These are phyloP conservation scores for Aegilops tauschii DNA, from an alignment of 176 grass and related monocot genomes.

Conservation along the genomic window DNA sequence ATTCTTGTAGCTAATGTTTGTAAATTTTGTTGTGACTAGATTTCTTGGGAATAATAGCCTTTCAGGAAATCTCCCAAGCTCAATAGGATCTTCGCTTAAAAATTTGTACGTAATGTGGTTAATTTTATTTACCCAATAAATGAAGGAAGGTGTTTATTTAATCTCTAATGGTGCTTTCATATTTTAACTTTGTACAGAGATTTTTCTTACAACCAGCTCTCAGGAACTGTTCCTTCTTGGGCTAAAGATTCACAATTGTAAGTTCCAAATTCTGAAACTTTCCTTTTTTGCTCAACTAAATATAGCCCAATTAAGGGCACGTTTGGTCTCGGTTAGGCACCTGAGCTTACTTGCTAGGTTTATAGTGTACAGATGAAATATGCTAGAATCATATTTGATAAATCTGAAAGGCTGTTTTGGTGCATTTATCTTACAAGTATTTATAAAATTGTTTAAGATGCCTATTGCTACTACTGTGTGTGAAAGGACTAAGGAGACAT, in stretches of 20 bases:
- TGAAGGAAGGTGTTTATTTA: not conserved
- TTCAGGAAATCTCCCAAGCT: constrained; percentile 64
- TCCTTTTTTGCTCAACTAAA: not conserved
- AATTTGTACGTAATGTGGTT: constrained; percentile 48
- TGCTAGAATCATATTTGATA: not conserved
- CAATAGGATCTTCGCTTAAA: constrained; percentile 38
- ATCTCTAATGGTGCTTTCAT: not conserved
- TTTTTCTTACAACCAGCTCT: constrained; percentile 90
- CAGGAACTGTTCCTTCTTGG: constrained; percentile 82
- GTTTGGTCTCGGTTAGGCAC: not conserved
- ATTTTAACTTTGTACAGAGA: constrained; percentile 48
- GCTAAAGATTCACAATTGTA: constrained; percentile 62
- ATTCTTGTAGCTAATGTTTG: constrained; percentile 7
- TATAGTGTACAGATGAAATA: not conserved
- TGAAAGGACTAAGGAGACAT: not conserved
- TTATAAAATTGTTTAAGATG: not conserved
- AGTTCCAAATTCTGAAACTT: constrained; percentile 27
- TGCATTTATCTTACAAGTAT: not conserved
- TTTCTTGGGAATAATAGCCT: constrained; percentile 93
- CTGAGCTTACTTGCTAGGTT: not conserved
- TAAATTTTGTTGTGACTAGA: constrained; percentile 17
- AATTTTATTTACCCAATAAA: constrained; percentile 22
- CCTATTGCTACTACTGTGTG: not conserved
- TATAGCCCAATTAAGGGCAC: not conserved
- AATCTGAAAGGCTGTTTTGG: not conserved